These are phyloP conservation scores for Terana coerulea DNA, from an alignment of 768 basidiomycete genomes.

Conservation along the genomic window DNA sequence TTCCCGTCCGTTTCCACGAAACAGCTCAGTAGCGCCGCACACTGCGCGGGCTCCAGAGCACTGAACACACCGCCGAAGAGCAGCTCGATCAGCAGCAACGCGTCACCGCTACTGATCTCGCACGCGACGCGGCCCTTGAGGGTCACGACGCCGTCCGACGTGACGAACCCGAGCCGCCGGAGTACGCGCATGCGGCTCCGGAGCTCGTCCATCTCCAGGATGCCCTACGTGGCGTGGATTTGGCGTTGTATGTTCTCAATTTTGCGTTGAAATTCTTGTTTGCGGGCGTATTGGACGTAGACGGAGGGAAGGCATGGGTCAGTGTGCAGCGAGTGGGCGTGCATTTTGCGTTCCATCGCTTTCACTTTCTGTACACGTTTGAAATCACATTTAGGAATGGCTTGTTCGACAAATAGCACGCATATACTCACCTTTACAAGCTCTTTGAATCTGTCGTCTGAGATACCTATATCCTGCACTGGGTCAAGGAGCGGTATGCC, in stretches of 20 bases:
- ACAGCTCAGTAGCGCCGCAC: constrained; percentile 88
- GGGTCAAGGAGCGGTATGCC: constrained; percentile 89
- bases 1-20: constrained; percentile 98
- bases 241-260: constrained; percentile 79
- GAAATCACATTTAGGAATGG: background rate
- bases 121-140: constrained; percentile 98
- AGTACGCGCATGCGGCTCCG: constrained; percentile 93
- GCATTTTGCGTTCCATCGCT: constrained; percentile 83
- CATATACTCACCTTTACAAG: constrained; percentile 85
- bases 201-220: constrained; percentile 94
- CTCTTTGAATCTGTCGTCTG: constrained; percentile 87
- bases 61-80: constrained; percentile 98
- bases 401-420: constrained; percentile 5
- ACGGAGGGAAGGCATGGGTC: constrained; percentile 76
- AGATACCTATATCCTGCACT: constrained; percentile 91
- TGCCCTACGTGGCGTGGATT: constrained; percentile 86
- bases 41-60: constrained; percentile 82
- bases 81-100: constrained; percentile 91
- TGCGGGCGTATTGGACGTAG: constrained; percentile 76
- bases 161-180: constrained; percentile 88
- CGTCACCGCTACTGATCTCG: constrained; percentile 97
- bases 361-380: constrained; percentile 72
- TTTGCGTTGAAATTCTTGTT: constrained; percentile 63
- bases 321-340: constrained; percentile 70
- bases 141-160: constrained; percentile 87